These are phyloP conservation scores for Mucor indicus DNA, from an alignment of 371 early-diverging fungal species.

Conservation along the genomic window DNA sequence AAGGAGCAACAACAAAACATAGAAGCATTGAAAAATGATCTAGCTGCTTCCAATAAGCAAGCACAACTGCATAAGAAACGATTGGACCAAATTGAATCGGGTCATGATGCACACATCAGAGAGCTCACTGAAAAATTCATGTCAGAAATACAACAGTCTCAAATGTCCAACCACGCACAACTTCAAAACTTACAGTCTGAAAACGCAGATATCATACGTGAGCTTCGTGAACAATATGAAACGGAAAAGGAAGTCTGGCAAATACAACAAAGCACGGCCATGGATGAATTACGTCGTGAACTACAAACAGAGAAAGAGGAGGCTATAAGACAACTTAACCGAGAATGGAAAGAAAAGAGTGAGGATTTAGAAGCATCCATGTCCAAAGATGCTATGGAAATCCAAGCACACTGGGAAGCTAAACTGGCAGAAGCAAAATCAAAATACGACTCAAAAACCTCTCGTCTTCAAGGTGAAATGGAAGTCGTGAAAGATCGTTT, in stretches of 20 bases:
- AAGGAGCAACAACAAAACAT: not conserved
- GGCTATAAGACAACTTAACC: conserved; percentile 6
- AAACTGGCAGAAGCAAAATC: conserved; percentile 22
- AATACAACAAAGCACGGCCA: conserved; percentile 20
- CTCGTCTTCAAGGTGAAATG: conserved; percentile 26
- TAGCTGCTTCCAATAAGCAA: not conserved
- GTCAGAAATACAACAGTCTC: conserved; percentile 17
- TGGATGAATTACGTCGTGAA: conserved; percentile 16
- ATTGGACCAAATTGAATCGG: conserved; percentile 1
- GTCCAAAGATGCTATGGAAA: conserved; percentile 33
- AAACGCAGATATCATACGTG: conserved; percentile 21
- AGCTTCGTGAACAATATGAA: conserved; percentile 26
- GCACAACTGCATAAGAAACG: conserved; percentile 7
- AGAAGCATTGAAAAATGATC: too few species aligned
- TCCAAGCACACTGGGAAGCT: conserved; percentile 34
- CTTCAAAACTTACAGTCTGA: conserved; percentile 28
- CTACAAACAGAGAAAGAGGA: conserved; percentile 15
- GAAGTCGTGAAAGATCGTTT: conserved; percentile 37
- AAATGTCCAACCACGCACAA: conserved; percentile 28
- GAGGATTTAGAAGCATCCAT: conserved; percentile 30
- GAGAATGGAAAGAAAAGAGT: conserved; percentile 29
- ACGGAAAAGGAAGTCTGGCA: conserved; percentile 26
- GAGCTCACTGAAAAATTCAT: conserved; percentile 22
- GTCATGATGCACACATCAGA: conserved; percentile 11
- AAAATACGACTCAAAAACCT: conserved; percentile 2